Conservation (phyloP, 805 yeast species). For the Saccharomycopsis sp. region DNA sequence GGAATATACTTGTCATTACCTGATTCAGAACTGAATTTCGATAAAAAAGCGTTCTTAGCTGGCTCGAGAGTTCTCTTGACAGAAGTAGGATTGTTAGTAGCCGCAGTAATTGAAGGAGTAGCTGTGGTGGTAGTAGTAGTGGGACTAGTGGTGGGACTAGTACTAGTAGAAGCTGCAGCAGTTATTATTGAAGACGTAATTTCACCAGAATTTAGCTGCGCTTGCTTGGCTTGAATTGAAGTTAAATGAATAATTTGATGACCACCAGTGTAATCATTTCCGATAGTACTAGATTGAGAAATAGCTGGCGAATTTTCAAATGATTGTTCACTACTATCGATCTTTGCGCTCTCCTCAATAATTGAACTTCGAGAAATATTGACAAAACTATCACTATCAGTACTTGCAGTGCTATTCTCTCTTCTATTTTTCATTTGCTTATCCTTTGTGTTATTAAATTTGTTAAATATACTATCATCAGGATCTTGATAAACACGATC, state of each 20-base stretch:
- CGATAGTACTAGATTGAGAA: constrained; percentile 9
- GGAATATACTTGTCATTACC: constrained; percentile 43
- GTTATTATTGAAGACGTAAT: background rate
- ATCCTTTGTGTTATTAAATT: constrained; percentile 27
- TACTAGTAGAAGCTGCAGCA: background rate
- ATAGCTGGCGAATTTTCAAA: background rate
- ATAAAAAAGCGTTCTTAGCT: background rate
- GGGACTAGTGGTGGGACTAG: constrained; percentile 1
- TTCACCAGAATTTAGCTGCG: background rate
- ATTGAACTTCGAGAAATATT: background rate
- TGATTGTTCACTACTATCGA: background rate
- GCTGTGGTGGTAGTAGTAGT: background rate
- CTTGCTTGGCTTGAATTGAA: constrained; percentile 13
- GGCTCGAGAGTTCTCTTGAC: constrained; percentile 9
- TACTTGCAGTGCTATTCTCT: background rate
- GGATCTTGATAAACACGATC: constrained; percentile 35
- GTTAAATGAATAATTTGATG: constrained; percentile 20
- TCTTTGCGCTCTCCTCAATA: background rate
- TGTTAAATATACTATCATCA: constrained; percentile 40
- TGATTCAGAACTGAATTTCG: background rate
- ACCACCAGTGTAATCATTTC: constrained; percentile 16
- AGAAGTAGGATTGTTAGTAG: constrained; percentile 2
- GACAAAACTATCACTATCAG: constrained; percentile 9
- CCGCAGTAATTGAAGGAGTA: background rate
- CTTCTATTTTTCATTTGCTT: background rate